Base-by-base conservation (phyloP, 208 protist genomes). In the Leishmania turanica region DNA sequence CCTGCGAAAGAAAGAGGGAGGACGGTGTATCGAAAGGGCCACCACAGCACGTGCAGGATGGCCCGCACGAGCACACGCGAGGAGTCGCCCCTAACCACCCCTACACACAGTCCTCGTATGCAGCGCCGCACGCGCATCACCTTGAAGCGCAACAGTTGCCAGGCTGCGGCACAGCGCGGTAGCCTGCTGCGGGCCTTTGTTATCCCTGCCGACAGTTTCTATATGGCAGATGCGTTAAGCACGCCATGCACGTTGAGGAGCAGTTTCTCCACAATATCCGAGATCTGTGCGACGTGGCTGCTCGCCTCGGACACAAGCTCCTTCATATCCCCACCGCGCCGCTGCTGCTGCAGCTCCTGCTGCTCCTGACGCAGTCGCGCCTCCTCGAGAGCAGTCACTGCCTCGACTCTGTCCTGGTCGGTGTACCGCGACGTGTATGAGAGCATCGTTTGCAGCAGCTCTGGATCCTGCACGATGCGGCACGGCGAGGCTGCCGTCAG, bases 211-310 rank as follows among this genome's bases (percentile, higher is more conserved):
- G 42, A 7, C 56, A 24, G 42, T 40, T 71, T 49, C 4, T 37
- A 27, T 19, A 4, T 7, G 3, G 45, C 45, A 3, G 65, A 34
- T 11, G 64, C 7, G 24, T 60, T 13, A 24, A 89, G 69, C 77
- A 95, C 84, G 11, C 85, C 90, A 37, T 86, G 78, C n/a, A 96
- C 78, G 66, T 96, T 96, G 31, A 84, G 62, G 31, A 96, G 86
- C 60, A 95, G 77, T 83, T 94, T 95, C 60, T 93, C 93, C 65
- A 96, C 91, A 49, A 96, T 42, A 56, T 91, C 89, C 1, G 91
- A 90, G 58, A 94, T 92, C 79, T 96, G 91, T 58, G 83, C 82
- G 6, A 88, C 89, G 77, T 93, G 90, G 66, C 84, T 88, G 9
- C 77, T 86, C 53, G 84, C 87, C 81, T 79, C 72, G 58, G 75